phyloP scores from a whole-genome alignment of 139 green algal species.

The Parachlorella kessleri region DNA sequence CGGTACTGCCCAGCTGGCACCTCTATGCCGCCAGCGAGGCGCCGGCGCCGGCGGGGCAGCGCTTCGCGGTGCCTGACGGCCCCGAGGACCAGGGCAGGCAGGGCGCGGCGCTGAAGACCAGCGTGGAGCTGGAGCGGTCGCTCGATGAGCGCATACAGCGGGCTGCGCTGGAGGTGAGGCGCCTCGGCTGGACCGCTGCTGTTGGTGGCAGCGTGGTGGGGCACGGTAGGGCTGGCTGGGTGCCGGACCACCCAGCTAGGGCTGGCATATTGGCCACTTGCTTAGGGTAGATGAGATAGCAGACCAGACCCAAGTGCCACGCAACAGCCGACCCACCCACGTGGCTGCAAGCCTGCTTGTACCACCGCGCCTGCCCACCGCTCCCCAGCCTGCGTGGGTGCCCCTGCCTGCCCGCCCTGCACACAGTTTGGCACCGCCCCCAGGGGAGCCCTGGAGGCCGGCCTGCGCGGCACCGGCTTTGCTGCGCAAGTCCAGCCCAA shows the following conservation, averaged over 20 bases:
- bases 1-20: not conserved
- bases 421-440: not conserved
- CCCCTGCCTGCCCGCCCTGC: not conserved
- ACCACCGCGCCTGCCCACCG: not conserved
- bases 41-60: too few species aligned
- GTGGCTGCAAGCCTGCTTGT: too few species aligned
- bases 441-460: not conserved
- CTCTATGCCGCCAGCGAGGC: too few species aligned
- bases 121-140: not conserved
- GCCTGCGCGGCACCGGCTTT: not conserved
- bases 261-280: too few species aligned
- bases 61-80: too few species aligned
- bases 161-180: not conserved
- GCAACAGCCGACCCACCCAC: too few species aligned
- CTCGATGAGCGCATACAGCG: not conserved
- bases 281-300: too few species aligned
- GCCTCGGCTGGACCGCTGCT: too few species aligned
- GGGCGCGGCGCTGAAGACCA: not conserved
- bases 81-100: constrained; percentile 8
- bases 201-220: too few species aligned
- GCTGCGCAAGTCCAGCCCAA: not conserved
- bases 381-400: not conserved
- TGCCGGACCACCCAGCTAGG: too few species aligned
- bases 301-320: too few species aligned
- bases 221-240: too few species aligned